phyloP scores from a whole-genome alignment of 1,284 basidiomycete species.

The Ustilago trichophora region DNA sequence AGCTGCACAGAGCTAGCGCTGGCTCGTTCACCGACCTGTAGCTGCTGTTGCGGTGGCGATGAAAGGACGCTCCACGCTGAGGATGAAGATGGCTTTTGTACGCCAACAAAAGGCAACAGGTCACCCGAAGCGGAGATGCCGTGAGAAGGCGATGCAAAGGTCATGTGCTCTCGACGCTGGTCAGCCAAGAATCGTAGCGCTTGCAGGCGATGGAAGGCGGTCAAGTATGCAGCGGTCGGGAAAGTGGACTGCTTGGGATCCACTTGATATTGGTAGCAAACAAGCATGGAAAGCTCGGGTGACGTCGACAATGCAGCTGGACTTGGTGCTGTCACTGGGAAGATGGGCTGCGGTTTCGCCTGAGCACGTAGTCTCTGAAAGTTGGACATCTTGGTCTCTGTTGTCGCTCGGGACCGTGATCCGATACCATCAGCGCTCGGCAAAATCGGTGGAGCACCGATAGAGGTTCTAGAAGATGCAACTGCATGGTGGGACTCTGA shows the following conservation, averaged over 20 bases:
- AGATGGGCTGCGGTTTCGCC: conserved; percentile 15
- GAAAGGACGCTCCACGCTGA: conserved; percentile 27
- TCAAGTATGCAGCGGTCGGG: conserved; percentile 22
- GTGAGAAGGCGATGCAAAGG: conserved; percentile 37
- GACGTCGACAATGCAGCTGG: conserved; percentile 43
- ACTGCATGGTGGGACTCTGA: conserved; percentile 1
- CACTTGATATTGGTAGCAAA: conserved; percentile 29
- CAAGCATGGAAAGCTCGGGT: conserved; percentile 46
- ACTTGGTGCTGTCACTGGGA: conserved; percentile 11
- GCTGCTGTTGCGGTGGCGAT: conserved; percentile 22
- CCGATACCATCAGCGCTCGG: background rate
- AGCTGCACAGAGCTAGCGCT: conserved; percentile 18
- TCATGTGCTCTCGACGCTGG: conserved; percentile 29
- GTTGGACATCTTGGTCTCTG: conserved; percentile 7
- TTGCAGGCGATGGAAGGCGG: conserved; percentile 40
- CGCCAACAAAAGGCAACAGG: conserved; percentile 35
- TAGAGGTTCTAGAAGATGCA: background rate
- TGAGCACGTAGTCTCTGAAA: conserved; percentile 7
- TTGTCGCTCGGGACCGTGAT: conserved; percentile 5
- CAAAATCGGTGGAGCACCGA: no score
- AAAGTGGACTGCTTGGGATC: background rate
- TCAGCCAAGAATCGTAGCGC: conserved; percentile 37
- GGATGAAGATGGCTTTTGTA: conserved; percentile 11
- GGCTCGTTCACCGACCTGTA: conserved; percentile 3
- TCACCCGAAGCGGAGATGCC: conserved; percentile 42